Base-by-base conservation (phyloP, 2,329 filamentous ascomycete species). In the Paecilomyces sp. region DNA sequence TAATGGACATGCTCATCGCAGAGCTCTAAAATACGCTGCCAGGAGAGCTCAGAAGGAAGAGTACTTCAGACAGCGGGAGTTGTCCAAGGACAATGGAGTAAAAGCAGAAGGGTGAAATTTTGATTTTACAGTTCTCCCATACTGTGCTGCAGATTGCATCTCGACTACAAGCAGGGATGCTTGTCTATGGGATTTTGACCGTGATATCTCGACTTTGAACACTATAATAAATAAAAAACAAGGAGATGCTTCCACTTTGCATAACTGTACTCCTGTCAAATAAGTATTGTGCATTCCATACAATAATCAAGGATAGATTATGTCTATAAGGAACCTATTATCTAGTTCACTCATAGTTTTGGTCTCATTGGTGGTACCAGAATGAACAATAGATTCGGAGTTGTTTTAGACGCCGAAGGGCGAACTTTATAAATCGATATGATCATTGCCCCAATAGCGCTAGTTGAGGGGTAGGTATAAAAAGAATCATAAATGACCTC, bases 1-100 rank as follows among this genome's bases (percentile, higher is more conserved):
- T 11, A 78, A 78, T 57, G 84, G 85, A 59, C 77, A 80, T 41
- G 72, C 76, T 2, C 86, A 91, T 66, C 83, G 83, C 60, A 84
- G 85, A 24, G 74, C 82, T 3, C 70, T 87, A 57, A 85, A 82
- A 2, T 65, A 65, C 41, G 67, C 66, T 3, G 68, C 67, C 9
- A 72, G 65, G 59, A 70, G 64, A 61, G 67, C 65, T 36, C 62
- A 70, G 53, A 68, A 70, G 13, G 70, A 71, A 56, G 69, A 68
- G 30, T 74, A 73, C 65, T 62, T 76, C 57, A 70, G 65, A 24
- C 63, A 64, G 28, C 66, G 60, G 54, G 64, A 68, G 34, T 18
- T 57, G 25, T 11, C 58, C 12, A 33, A 59, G 22, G 47, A 52
- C 13, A 18, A 22, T 36, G 31, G 30, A 31, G 30, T 25, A 9